Conservation (phyloP, 176 grass and related monocot genomes). For the Carex myosuroides region DNA sequence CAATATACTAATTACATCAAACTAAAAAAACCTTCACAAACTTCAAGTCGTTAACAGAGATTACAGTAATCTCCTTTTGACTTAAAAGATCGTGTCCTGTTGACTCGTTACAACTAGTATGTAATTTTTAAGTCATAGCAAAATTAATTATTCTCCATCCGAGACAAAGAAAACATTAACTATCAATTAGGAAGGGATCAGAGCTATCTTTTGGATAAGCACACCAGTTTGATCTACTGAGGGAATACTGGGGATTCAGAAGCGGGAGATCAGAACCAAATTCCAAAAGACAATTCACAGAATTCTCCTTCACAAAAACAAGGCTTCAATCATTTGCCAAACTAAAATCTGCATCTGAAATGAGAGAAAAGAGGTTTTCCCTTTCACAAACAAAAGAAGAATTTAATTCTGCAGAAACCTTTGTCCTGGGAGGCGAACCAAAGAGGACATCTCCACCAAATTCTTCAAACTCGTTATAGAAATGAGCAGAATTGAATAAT, state of each 20-base stretch:
- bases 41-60: neutral
- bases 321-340: neutral
- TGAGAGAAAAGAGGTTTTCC: neutral
- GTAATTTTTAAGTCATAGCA: neutral
- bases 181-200: neutral
- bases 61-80: neutral
- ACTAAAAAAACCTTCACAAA: neutral
- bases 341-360: neutral
- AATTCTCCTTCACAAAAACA: conserved; percentile 1
- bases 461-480: neutral
- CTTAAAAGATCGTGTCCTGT: neutral
- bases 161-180: neutral
- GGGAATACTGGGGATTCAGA: neutral
- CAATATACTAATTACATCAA: neutral
- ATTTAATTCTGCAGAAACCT: neutral
- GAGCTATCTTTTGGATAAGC: neutral
- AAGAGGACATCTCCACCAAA: conserved; percentile 9
- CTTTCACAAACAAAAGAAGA: conserved; percentile 16
- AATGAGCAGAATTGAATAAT: conserved; percentile 7
- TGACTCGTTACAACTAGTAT: neutral
- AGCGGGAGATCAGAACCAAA: neutral
- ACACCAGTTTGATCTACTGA: neutral
- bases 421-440: conserved; percentile 8
- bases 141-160: neutral
- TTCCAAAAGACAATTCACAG: neutral